Percentiles rank a stretch among this genome's conserved stretches.
phyloP scores from a whole-genome alignment of 1,139 yeast species.

The Nakaseomyces kungkrabaensis region DNA sequence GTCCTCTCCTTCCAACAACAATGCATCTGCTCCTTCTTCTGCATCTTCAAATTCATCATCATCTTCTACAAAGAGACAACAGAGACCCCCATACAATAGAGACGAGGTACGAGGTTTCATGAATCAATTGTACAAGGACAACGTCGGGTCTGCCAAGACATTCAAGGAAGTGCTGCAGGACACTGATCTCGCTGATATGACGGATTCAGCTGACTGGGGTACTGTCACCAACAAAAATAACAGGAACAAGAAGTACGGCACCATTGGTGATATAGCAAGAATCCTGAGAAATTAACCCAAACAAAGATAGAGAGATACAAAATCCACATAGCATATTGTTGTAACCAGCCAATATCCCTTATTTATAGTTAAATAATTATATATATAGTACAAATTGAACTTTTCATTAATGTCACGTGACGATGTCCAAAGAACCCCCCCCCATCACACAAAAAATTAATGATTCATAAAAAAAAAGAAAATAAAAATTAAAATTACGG shows the following conservation, averaged over 20 bases:
- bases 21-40: not conserved
- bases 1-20: not conserved
- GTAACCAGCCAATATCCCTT: no score
- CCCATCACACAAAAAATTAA: no score
- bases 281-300: constrained; percentile 11
- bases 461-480: no score
- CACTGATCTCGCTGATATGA: constrained; percentile 3
- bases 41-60: not conserved
- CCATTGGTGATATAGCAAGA: constrained; percentile 22
- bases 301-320: no score
- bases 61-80: constrained; percentile 1
- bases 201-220: constrained; percentile 22
- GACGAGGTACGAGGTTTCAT: constrained; percentile 21
- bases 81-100: constrained; percentile 23
- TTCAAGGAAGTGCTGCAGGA: constrained; percentile 1
- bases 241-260: constrained; percentile 25
- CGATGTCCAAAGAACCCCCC: no score
- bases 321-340: no score
- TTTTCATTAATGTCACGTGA: no score
- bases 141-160: constrained; percentile 6
- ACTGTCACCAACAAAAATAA: constrained; percentile 20
- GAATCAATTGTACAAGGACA: constrained; percentile 14
- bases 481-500: no score
- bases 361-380: no score
- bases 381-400: no score